These are phyloP conservation scores for Neoboletus brunneissimus DNA, from an alignment of 768 basidiomycete species.

Conservation along the genomic window DNA sequence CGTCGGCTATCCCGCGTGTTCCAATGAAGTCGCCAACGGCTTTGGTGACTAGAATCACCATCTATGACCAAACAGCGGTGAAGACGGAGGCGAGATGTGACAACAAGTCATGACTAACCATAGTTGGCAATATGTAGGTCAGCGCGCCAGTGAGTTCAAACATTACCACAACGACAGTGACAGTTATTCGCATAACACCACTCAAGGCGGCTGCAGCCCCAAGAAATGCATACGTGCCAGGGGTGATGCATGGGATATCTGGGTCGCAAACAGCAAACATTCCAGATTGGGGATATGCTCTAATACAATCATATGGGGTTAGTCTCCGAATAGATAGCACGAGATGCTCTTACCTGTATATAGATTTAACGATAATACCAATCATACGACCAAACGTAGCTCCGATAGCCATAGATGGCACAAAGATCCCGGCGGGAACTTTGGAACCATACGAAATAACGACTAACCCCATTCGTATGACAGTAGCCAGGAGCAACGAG, in stretches of 20 bases:
- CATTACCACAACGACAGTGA: constrained; percentile 99
- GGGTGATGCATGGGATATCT: constrained; percentile 94
- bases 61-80: constrained; percentile 48
- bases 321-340: not conserved
- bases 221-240: constrained; percentile 96
- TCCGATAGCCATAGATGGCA: constrained; percentile 98
- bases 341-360: constrained; percentile 65
- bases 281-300: constrained; percentile 78
- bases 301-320: constrained; percentile 28
- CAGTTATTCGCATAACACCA: constrained; percentile 95
- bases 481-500: constrained; percentile 86
- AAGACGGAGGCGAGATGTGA: constrained; percentile 4
- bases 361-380: constrained; percentile 92
- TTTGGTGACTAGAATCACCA: constrained; percentile 93
- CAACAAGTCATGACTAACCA: constrained; percentile 54
- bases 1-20: constrained; percentile 92
- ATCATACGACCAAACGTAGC: constrained; percentile 97
- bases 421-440: constrained; percentile 97
- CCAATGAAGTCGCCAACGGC: constrained; percentile 95
- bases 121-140: constrained; percentile 95
- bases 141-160: constrained; percentile 97
- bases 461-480: constrained; percentile 83
- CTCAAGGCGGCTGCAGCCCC: constrained; percentile 96
- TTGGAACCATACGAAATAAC: constrained; percentile 94
- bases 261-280: constrained; percentile 90